These are phyloP conservation scores for Carex cristatella DNA, from an alignment of 176 grass and related monocot species.

Conservation along the genomic window DNA sequence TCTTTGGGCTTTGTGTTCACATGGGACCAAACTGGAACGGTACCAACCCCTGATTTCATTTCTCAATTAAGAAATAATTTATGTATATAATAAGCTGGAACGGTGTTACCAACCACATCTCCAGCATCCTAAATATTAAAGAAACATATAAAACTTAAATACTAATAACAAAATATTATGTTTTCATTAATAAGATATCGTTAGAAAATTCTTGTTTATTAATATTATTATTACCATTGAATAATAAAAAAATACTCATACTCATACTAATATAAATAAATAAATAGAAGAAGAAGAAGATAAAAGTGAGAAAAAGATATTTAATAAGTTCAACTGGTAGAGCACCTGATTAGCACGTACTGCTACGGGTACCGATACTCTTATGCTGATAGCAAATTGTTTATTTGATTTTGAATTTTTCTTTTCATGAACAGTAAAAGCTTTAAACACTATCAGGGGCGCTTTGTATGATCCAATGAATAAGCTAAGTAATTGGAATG, in stretches of 20 bases:
- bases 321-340: neutral
- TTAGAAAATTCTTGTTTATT: neutral
- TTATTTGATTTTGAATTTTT: slow-evolving; percentile 3
- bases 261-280: neutral
- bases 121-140: neutral
- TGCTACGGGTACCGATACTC: neutral
- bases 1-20: neutral
- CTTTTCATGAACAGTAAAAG: slow-evolving; percentile 36
- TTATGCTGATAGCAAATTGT: neutral
- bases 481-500: slow-evolving; percentile 60
- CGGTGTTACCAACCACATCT: neutral
- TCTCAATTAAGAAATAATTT: neutral
- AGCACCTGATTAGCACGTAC: neutral
- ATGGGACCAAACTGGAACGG: neutral
- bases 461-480: slow-evolving; percentile 61
- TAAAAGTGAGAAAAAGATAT: neutral
- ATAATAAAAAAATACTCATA: neutral
- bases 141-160: neutral
- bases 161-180: neutral
- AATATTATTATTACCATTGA: neutral
- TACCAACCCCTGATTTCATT: neutral
- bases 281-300: neutral
- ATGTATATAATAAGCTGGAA: neutral
- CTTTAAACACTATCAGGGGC: slow-evolving; percentile 46
- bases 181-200: neutral